These are phyloP conservation scores for Aspergillus transmontanensis DNA, from an alignment of 2,329 filamentous ascomycete genomes.

Conservation along the genomic window DNA sequence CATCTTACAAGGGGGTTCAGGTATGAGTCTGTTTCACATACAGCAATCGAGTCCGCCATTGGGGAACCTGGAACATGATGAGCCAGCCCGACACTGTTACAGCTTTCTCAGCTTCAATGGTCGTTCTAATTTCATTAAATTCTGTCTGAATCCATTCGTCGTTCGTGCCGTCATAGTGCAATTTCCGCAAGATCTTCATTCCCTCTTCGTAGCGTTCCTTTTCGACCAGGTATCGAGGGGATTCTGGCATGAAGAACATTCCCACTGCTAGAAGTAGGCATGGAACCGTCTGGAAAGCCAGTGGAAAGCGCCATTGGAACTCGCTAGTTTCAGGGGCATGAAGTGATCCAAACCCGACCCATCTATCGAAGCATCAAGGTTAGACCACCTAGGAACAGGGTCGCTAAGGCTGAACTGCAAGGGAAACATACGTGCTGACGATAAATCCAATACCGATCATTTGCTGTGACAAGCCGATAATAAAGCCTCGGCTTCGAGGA, in stretches of 20 bases:
- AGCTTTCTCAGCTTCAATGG: constrained; percentile 62
- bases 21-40: constrained; percentile 18
- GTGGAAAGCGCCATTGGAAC: constrained; percentile 40
- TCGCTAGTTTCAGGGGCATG: constrained; percentile 35
- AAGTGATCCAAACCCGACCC: constrained; percentile 54
- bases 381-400: background rate
- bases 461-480: constrained; percentile 48
- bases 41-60: constrained; percentile 62
- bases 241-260: constrained; percentile 38
- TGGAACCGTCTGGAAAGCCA: constrained; percentile 44
- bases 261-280: constrained; percentile 39
- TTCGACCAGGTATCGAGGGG: constrained; percentile 40
- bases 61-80: constrained; percentile 44
- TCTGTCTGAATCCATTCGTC: constrained; percentile 58
- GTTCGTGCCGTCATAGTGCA: constrained; percentile 58
- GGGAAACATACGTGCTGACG: constrained; percentile 41
- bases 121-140: constrained; percentile 37
- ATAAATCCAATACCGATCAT: constrained; percentile 50
- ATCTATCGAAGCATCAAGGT: constrained; percentile 24
- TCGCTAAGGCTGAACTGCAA: background rate
- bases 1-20: background rate
- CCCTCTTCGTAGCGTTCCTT: constrained; percentile 54
- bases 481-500: constrained; percentile 57
- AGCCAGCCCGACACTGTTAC: constrained; percentile 50
- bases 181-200: constrained; percentile 51